phyloP scores from a whole-genome alignment of 768 basidiomycete genomes.

The Cystofilobasidium ferigula region DNA sequence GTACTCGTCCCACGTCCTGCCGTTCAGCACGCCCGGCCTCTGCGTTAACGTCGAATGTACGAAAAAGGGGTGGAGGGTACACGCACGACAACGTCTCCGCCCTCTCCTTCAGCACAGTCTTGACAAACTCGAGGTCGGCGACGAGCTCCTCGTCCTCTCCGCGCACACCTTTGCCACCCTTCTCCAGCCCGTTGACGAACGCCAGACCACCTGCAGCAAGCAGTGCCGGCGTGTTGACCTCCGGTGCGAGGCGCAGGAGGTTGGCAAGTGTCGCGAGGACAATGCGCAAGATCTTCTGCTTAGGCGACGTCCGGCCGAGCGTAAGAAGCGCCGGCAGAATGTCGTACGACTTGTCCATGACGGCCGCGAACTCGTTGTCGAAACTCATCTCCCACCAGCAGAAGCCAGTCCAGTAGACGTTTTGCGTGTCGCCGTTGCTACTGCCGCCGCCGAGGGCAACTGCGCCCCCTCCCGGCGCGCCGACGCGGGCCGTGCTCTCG shows the following conservation, averaged over 20 bases:
- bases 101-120: constrained; percentile 69
- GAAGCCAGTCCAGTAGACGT: constrained; percentile 86
- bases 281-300: constrained; percentile 93
- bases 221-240: constrained; percentile 84
- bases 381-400: constrained; percentile 92
- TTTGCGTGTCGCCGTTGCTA: constrained; percentile 48
- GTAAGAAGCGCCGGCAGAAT: constrained; percentile 72
- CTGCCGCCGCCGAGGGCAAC: constrained; percentile 6
- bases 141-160: constrained; percentile 71
- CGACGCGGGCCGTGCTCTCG: background rate
- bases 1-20: constrained; percentile 92
- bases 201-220: constrained; percentile 75
- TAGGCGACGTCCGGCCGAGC: constrained; percentile 77
- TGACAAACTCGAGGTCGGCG: constrained; percentile 79
- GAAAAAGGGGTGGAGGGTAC: background rate
- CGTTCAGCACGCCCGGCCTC: background rate
- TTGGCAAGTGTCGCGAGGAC: constrained; percentile 91
- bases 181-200: constrained; percentile 69
- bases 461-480: background rate
- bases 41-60: background rate
- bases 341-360: constrained; percentile 83
- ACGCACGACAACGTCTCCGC: constrained; percentile 84
- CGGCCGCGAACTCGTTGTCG: constrained; percentile 68
- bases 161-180: constrained; percentile 64
- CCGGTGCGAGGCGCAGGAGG: constrained; percentile 74